These are phyloP conservation scores for Apocynum venetum DNA, from an alignment of 257 asterid genomes.

Conservation along the genomic window DNA sequence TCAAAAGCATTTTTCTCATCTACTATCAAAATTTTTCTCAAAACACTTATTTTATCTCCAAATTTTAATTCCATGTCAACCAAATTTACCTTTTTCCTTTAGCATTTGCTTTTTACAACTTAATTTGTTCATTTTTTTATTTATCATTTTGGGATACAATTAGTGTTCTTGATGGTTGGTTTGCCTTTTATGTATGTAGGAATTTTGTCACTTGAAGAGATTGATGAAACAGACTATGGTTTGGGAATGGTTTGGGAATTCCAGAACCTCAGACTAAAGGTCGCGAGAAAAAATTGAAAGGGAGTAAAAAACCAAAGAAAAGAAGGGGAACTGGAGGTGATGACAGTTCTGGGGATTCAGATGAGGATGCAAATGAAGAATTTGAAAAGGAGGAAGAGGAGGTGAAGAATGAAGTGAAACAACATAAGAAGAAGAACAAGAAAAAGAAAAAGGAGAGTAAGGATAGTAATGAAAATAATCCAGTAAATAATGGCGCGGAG, in stretches of 20 bases:
- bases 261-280: conserved; percentile 28
- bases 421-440: conserved; percentile 36
- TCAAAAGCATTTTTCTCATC: too few species aligned
- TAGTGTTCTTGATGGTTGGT: neutral
- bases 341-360: conserved; percentile 25
- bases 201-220: conserved; percentile 83
- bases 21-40: too few species aligned
- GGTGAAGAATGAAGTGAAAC: conserved; percentile 29
- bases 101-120: too few species aligned
- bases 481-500: conserved; percentile 26
- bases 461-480: conserved; percentile 35
- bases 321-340: conserved; percentile 28
- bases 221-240: conserved; percentile 68
- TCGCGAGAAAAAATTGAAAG: conserved; percentile 30
- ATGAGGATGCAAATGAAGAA: conserved; percentile 25
- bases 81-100: too few species aligned
- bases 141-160: neutral
- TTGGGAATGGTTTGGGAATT: conserved; percentile 57
- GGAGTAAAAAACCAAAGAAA: conserved; percentile 35
- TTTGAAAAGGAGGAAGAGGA: conserved; percentile 27
- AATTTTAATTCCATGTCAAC: too few species aligned
- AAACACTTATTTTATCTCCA: too few species aligned
- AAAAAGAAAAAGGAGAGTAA: conserved; percentile 25
- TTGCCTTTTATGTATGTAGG: conserved; percentile 41
- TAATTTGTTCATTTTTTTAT: neutral